Evolutionary conservation across 495 filamentous ascomycete species (phyloP).

Genomic region (Bombardia bombarda): DNA sequence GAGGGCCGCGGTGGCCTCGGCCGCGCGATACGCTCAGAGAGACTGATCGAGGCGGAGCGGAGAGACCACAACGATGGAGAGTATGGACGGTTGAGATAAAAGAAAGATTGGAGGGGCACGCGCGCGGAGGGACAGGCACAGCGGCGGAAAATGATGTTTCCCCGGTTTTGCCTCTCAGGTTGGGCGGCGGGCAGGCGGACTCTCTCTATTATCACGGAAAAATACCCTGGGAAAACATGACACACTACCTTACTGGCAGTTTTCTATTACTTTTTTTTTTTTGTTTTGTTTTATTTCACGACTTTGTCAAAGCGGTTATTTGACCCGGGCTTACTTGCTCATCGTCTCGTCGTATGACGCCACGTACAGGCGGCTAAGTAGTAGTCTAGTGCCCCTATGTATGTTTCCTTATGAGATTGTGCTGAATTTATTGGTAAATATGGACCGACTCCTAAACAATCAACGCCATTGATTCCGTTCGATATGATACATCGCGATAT

Average conservation of each 20-base stretch:
- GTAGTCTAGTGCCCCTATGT: no score
- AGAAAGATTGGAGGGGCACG: neutral
- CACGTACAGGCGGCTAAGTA: no score
- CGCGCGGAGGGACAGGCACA: neutral
- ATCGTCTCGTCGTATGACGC: neutral
- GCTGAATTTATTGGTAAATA: neutral
- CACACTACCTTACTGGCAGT: neutral
- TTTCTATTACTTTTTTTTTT: neutral
- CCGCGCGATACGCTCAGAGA: slow-evolving; percentile 55
- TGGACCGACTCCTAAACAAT: neutral
- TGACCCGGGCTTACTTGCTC: neutral
- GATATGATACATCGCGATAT: slow-evolving; percentile 21
- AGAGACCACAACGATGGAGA: slow-evolving; percentile 41
- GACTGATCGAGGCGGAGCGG: slow-evolving; percentile 49
- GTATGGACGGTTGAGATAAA: slow-evolving; percentile 38
- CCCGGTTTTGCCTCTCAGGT: no score
- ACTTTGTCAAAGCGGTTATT: neutral
- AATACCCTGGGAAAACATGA: slow-evolving; percentile 11
- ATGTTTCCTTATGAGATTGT: neutral
- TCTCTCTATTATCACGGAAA: neutral
- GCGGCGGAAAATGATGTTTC: neutral
- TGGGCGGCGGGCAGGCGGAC: neutral
- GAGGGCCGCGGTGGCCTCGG: slow-evolving; percentile 78
- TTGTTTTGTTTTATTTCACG: neutral
- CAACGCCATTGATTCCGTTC: neutral